Base-by-base conservation (phyloP, 352 stramenopile species). In the Phytophthora fragariaefolia region DNA sequence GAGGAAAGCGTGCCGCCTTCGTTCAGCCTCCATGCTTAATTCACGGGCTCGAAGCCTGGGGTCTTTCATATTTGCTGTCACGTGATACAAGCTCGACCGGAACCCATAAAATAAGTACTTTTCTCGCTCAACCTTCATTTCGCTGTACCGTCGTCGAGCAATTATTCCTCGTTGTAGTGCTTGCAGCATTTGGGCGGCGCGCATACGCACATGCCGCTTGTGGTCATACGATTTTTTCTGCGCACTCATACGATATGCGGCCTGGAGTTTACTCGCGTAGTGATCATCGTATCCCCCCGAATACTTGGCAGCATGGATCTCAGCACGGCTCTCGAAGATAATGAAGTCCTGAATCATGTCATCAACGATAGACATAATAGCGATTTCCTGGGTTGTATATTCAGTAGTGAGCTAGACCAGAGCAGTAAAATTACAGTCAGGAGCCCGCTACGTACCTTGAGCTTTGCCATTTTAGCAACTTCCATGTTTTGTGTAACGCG, bases 251-350 rank as follows among this genome's bases (percentile, higher is more conserved):
- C 83, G 85, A 45, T 74, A 94, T 4, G 75, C 63, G 3, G 82
- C 80, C 61, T 94, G 85, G 0, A 94, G 58, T 63, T 92, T 92
- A 51, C 77, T 90, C 13, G 85, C 85, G 24, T 85, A 91, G 46
- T 82, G 79, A 36, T 91, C 80, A 38, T 87, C 68, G 47, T 76
- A 92, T 1, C 79, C 79, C 6, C 81, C 83, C 1, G 79, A 91
- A 26, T 71, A 72, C 61, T 90, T 92, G 7, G 77, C 77, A 3
- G 83, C 42, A 20, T 87, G 74, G 20, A 90, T 63, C 20, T 79
- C 79, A 4, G 88, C 60, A 17, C 81, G 77, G n/a, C 79, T 83
- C 56, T 92, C 83, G 40, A 70, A 73, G 5, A 64, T 69, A 23
- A 92, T 80, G 20, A 91, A 69, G 18, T 90, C 76, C 0, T 58